phyloP scores from a whole-genome alignment of 805 yeast genomes.

The Zygosaccharomyces rouxii region DNA sequence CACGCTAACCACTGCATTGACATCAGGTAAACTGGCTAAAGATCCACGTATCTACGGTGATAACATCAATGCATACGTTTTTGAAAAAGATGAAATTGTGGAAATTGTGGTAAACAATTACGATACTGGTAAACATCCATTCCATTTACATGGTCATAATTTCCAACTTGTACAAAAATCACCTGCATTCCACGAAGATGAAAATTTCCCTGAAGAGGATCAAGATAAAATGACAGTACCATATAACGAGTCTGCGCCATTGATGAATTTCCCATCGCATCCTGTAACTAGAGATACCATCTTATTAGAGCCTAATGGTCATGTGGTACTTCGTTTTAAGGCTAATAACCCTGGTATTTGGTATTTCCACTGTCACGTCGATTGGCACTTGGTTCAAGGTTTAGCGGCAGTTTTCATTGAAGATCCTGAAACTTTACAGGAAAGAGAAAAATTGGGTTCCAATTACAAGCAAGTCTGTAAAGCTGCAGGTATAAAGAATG shows the following conservation, averaged over 20 bases:
- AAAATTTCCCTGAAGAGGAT: slow-evolving; percentile 22
- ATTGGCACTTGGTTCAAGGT: slow-evolving; percentile 83
- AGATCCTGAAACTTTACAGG: slow-evolving; percentile 55
- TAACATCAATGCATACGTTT: slow-evolving; percentile 58
- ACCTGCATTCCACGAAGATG: slow-evolving; percentile 46
- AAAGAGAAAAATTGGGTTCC: slow-evolving; percentile 40
- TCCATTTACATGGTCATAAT: slow-evolving; percentile 72
- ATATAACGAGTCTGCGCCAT: slow-evolving; percentile 45
- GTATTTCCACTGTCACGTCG: slow-evolving; percentile 91
- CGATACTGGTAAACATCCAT: slow-evolving; percentile 77
- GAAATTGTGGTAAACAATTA: slow-evolving; percentile 75
- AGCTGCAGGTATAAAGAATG: slow-evolving; percentile 41
- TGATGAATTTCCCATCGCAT: slow-evolving; percentile 45
- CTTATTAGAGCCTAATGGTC: slow-evolving; percentile 61
- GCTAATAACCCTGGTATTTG: slow-evolving; percentile 92
- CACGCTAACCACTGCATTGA: slow-evolving; percentile 56
- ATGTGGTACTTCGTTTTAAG: slow-evolving; percentile 62
- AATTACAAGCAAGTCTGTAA: slow-evolving; percentile 50
- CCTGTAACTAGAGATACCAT: slow-evolving; percentile 73
- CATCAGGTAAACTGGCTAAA: slow-evolving; percentile 53
- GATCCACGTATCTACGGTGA: slow-evolving; percentile 68
- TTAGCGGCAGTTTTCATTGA: slow-evolving; percentile 68
- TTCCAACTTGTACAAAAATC: slow-evolving; percentile 61
- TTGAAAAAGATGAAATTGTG: slow-evolving; percentile 57
- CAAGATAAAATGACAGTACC: slow-evolving; percentile 41